Evolutionary conservation across 139 green algal species (phyloP), one percentile per base, ranked within the genome.

Genomic region (Tetradesmus lagerheimii): DNA sequence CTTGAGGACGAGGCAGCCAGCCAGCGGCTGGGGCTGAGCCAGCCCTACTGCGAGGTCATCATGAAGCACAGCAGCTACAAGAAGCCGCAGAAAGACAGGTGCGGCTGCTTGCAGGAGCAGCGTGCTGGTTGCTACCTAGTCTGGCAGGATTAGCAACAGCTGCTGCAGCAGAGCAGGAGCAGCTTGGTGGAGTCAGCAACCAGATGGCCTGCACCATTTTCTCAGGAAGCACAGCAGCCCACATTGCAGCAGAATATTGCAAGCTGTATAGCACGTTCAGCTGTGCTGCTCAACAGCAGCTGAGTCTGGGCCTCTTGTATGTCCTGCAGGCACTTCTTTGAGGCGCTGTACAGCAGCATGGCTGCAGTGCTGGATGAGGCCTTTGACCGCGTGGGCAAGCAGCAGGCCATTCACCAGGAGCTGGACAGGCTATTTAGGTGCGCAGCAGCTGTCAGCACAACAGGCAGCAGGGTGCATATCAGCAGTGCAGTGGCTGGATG

Each of bases 301-400:
- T 39, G 34, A 80, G 62, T 80, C 35, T 43, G 41, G 66, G 27
- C n/a, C 76, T n/a, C n/a, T 0, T 82, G 37, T 31, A 5, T 15
- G 20, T 45, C 14, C 35, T 75, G 43, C 88, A 91, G 89, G 85
- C 81, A 71, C 15, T 95, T 95, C 75, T 95, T 93, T 66, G 92
- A 95, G 89, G 29, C 53, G 12, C 29, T 95, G 67, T 94, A 93
- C 74, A 82, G 90, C 35, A 80, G 34, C 20, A 25, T 94, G 64
- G 47, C 53, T 1, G 79, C 82, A 2, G 43, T 94, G 29, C 78
- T 94, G 47, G 38, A 45, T 47, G 80, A 87, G 34, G 89, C 89
- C 18, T 94, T 94, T 88, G 81, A 79, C 38, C 25, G 50, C 2
- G n/a, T 92, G 9, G 34, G 77, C 39, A 92, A 85, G 35, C 34